Evolutionary conservation across 2,329 filamentous ascomycete species (phyloP).

Genomic region (Colletotrichum godetiae): DNA sequence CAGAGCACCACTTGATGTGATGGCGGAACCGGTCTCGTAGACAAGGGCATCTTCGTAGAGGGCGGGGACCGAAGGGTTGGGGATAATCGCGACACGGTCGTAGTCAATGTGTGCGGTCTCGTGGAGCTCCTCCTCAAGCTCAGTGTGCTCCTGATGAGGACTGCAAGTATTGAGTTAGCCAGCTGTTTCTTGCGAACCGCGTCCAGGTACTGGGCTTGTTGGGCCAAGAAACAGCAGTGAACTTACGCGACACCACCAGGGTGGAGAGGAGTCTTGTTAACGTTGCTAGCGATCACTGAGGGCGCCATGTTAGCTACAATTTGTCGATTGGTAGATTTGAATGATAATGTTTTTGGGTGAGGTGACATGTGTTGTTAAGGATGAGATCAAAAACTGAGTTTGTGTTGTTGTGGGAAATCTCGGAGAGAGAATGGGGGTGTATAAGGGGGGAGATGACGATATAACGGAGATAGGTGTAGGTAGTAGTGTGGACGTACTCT

Average conservation of each 20-base stretch:
- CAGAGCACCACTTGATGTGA: conserved; percentile 93
- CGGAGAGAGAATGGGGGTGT: background rate
- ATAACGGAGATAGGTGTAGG: background rate
- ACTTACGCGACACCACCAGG: conserved; percentile 90
- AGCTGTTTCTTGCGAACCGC: background rate
- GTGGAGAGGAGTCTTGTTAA: conserved; percentile 95
- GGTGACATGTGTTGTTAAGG: background rate
- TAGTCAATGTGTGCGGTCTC: conserved; percentile 99
- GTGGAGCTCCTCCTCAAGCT: conserved; percentile 94
- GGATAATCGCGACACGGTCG: conserved; percentile 93
- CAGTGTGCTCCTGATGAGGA: conserved; percentile 89
- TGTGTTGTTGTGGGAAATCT: conserved; percentile 14
- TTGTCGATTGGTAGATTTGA: background rate
- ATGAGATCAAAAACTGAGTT: conserved; percentile 39
- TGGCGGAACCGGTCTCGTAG: conserved; percentile 97
- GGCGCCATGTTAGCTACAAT: conserved; percentile 27
- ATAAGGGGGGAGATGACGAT: conserved; percentile 19
- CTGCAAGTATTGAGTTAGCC: conserved; percentile 56
- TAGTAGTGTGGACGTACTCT: conserved; percentile 48
- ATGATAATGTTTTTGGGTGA: background rate
- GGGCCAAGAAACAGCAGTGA: conserved; percentile 52
- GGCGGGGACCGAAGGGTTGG: conserved; percentile 94
- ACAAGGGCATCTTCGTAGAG: conserved; percentile 98
- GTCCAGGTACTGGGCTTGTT: background rate
- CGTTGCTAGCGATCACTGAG: conserved; percentile 66